These are phyloP conservation scores for Stipa capillata DNA, from an alignment of 176 grass and related monocot genomes.

Conservation along the genomic window DNA sequence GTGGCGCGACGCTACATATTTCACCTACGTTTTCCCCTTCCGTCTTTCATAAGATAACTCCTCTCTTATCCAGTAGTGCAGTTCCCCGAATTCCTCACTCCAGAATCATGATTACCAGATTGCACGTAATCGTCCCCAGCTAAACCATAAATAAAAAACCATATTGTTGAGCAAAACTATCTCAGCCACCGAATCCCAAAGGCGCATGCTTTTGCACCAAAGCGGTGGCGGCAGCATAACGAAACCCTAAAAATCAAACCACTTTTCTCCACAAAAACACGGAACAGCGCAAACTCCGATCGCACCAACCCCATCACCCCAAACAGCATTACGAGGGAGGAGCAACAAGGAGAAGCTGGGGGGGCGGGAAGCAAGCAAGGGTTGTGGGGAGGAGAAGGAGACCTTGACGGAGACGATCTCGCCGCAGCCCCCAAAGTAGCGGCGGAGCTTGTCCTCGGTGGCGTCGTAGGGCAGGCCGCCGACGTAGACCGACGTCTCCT, in stretches of 20 bases:
- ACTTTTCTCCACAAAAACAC: not conserved
- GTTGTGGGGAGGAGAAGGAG: too few species aligned
- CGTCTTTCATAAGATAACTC: not conserved
- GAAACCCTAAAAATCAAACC: not conserved
- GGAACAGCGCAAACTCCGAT: not conserved
- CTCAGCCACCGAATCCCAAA: not conserved
- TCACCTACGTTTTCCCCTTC: not conserved
- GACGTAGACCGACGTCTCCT: conserved; percentile 74
- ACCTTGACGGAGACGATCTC: conserved; percentile 74
- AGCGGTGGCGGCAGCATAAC: not conserved
- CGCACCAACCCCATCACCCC: not conserved
- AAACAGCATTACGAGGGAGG: not conserved
- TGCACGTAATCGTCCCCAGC: not conserved
- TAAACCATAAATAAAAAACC: not conserved
- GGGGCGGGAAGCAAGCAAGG: not conserved
- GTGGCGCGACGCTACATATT: not conserved
- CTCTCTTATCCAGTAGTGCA: not conserved
- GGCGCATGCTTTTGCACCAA: not conserved
- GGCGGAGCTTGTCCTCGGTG: conserved; percentile 54
- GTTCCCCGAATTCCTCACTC: too few species aligned
- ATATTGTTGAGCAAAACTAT: not conserved
- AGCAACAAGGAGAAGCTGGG: not conserved
- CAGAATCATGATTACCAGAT: not conserved
- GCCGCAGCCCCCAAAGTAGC: conserved; percentile 57
- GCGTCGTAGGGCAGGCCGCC: conserved; percentile 80